Percentiles rank a stretch among this genome's conserved stretches.
These are phyloP conservation scores for Claviceps quebecensis DNA, from an alignment of 2,329 filamentous ascomycete genomes.

Conservation along the genomic window DNA sequence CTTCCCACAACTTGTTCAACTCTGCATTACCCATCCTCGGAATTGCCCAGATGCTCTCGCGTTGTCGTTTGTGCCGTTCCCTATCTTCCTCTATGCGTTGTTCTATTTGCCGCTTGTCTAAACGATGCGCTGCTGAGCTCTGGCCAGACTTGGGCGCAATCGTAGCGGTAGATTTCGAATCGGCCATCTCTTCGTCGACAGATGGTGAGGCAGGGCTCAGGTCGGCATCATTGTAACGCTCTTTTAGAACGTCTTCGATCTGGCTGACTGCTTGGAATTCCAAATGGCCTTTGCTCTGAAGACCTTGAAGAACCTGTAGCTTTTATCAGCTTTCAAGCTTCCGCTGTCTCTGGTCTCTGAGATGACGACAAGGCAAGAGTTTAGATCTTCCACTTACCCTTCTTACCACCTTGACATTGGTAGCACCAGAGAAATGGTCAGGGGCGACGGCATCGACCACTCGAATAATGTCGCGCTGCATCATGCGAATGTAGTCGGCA, in stretches of 20 bases:
- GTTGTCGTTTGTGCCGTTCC: slow-evolving; percentile 79
- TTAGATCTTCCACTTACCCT: slow-evolving; percentile 40
- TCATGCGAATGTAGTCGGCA: slow-evolving; percentile 77
- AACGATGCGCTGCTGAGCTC: slow-evolving; percentile 21
- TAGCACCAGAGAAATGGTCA: slow-evolving; percentile 71
- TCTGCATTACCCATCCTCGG: slow-evolving; percentile 49
- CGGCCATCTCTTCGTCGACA: slow-evolving; percentile 25
- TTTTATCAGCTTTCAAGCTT: neutral
- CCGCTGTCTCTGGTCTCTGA: neutral
- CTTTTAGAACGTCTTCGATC: slow-evolving; percentile 71
- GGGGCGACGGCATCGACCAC: slow-evolving; percentile 89
- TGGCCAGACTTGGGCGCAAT: slow-evolving; percentile 23
- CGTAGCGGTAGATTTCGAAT: slow-evolving; percentile 25
- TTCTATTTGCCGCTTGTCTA: slow-evolving; percentile 83
- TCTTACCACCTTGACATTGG: slow-evolving; percentile 85
- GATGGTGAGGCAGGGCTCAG: slow-evolving; percentile 37
- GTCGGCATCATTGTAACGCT: slow-evolving; percentile 54
- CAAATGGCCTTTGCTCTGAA: slow-evolving; percentile 59
- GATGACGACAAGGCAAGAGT: neutral
- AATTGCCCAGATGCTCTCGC: slow-evolving; percentile 90
- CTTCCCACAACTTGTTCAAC: slow-evolving; percentile 71
- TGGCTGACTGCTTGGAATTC: slow-evolving; percentile 60
- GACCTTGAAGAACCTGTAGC: slow-evolving; percentile 49
- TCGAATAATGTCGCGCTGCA: slow-evolving; percentile 81
- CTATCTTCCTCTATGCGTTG: slow-evolving; percentile 94